These are phyloP conservation scores for Telopea speciosissima DNA, from an alignment of 177 flowering plant genomes.

Conservation along the genomic window DNA sequence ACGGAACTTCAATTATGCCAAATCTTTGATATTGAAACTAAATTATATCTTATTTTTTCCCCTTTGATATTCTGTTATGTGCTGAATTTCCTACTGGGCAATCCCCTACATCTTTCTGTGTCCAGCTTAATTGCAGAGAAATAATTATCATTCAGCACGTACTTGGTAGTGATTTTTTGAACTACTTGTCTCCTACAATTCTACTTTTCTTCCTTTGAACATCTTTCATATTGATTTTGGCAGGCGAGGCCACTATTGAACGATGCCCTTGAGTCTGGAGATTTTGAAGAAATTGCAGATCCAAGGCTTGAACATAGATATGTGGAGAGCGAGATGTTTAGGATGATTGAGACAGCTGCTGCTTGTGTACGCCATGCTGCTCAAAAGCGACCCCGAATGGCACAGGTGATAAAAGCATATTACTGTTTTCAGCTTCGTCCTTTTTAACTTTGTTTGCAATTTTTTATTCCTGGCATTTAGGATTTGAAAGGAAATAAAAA, in stretches of 20 bases:
- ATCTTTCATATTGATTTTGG: not conserved
- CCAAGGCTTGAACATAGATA: conserved; percentile 44
- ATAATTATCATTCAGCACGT: not conserved
- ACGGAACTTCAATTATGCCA: no score
- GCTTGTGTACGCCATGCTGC: conserved; percentile 66
- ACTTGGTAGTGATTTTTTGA: not conserved
- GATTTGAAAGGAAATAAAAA: not conserved
- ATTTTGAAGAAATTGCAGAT: conserved; percentile 44
- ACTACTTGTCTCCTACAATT: not conserved
- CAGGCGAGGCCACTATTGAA: conserved; percentile 58
- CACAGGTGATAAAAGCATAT: conserved; percentile 34
- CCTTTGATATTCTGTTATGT: no score
- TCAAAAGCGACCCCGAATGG: conserved; percentile 51
- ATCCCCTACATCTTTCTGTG: no score
- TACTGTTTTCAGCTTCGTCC: not conserved
- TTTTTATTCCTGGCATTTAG: not conserved
- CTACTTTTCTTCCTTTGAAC: not conserved
- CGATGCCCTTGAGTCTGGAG: conserved; percentile 37
- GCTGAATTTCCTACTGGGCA: no score
- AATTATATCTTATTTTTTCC: no score
- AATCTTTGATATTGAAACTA: no score
- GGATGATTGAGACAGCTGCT: conserved; percentile 65
- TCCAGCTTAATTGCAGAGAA: no score
- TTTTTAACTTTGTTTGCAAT: no score
- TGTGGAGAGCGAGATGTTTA: conserved; percentile 42